Base-by-base conservation (phyloP, 352 stramenopile species). In the Globisporangium sylvaticum region DNA sequence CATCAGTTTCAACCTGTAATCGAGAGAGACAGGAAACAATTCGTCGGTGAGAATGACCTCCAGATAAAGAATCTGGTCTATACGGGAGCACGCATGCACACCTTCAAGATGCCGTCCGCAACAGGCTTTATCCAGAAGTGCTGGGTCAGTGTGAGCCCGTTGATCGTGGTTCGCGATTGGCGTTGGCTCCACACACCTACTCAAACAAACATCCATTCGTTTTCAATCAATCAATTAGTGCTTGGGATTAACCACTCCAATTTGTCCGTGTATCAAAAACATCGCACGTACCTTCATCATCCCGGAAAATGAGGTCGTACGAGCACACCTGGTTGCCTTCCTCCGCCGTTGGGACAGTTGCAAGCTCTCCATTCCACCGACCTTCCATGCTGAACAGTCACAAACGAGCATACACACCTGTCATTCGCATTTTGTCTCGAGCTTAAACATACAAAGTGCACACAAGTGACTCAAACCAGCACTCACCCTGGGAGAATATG, bases 111-210 rank as follows among this genome's bases (percentile, higher is more conserved):
- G 24, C 88, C 85, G 67, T 96, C 88, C 4, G 88, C 81, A n/a
- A 92, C 86, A 20, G 88, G 86, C 56, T 89, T 91, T 71, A 96
- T 92, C 88, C 88, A 96, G 63, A 87, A 94, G 73, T 96, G 87
- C 76, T 95, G 86, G 64, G 84, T 96, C 37, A 87, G 86, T 1
- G 88, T 94, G 58, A 96, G 79, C 0, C 88, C 88, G 52, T 76
- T 94, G 75, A 96, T 93, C 22, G 88, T 94, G 39, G 88, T 96
- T 50, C 86, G 75, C 56, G 87, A 93, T 71, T 94, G 84, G 42
- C 88, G 88, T 65, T 92, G 86, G 64, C 87, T 94, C 88, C 88
- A 96, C 22, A 94, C 88, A 10, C 88, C 74, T 79, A 22, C 8
- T 6, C 37, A 48, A 29, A 61, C 7, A 9, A 39, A 48, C 48